Evolutionary conservation across 305 asterid genomes (phyloP).

Genomic region (Lippia alba): DNA sequence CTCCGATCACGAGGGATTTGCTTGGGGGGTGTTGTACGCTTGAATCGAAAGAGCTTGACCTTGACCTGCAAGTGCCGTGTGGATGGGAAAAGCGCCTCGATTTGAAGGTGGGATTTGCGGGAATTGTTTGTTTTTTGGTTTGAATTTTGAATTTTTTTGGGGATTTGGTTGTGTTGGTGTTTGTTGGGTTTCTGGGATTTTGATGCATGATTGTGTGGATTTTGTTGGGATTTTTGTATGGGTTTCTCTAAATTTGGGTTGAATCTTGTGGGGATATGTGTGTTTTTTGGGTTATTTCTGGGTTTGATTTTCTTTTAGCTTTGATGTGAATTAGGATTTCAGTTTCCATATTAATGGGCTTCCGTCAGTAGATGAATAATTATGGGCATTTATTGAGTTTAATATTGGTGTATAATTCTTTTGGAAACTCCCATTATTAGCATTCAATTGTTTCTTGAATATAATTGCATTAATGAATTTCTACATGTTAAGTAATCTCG

Average conservation of each 20-base stretch:
- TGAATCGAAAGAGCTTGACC: slow-evolving; percentile 81
- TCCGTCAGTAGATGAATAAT: slow-evolving; percentile 11
- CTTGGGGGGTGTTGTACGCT: slow-evolving; percentile 70
- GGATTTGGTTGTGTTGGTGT: slow-evolving; percentile 1
- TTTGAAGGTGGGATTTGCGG: slow-evolving; percentile 56
- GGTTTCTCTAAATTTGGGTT: not conserved
- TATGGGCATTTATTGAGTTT: slow-evolving; percentile 34
- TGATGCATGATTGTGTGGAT: not conserved
- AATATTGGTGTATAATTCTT: slow-evolving; percentile 16
- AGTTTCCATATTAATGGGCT: slow-evolving; percentile 20
- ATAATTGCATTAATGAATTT: not conserved
- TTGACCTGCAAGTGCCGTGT: slow-evolving; percentile 85
- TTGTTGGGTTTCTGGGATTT: not conserved
- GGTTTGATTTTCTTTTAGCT: too few relatives aligned
- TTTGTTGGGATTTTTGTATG: not conserved
- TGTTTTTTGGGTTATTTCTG: too few relatives aligned
- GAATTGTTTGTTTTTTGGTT: not conserved
- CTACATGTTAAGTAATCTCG: too few relatives aligned
- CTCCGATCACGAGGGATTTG: slow-evolving; percentile 75
- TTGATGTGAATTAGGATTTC: slow-evolving; percentile 7
- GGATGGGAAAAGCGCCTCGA: slow-evolving; percentile 95
- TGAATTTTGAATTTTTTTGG: too few relatives aligned
- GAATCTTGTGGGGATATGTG: not conserved
- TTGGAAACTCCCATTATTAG: not conserved
- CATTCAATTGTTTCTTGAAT: slow-evolving; percentile 7